Evolutionary conservation across 257 asterid species (phyloP), one percentile per base, ranked within the genome.

Genomic region (Penstemon barbatus): DNA sequence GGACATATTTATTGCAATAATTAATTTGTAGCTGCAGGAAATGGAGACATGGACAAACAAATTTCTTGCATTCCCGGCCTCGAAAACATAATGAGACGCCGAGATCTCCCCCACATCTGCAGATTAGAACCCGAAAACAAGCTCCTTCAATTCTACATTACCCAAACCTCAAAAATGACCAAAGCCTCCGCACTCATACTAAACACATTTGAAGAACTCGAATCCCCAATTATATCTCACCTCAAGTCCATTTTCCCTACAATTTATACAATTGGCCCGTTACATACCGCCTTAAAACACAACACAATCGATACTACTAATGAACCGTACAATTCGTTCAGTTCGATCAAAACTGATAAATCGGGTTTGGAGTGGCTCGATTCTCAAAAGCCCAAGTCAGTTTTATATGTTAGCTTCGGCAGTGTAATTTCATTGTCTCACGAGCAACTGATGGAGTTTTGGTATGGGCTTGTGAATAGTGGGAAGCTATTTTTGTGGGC

Each of bases 31-130:
- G 59, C 71, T 79, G 86, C 71, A 82, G 86, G 69, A 41, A 50
- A 58, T 18, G 75, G 60, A 48, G 87, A 77, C 18, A 42, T 77
- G 65, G 80, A 79, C 25, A 71, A 51, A 57, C 71, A n/a, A 46
- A 62, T 79, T 1, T 5, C 71, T 6, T 65, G 69, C 65, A 72
- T 81, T 58, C 78, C 87, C 4, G 81, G 80, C 37, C 44, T 80
- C 0, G 83, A 81, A 56, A 70, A 70, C 25, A 57, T 76, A 50
- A 9, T 82, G 12, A 60, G 82, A 59, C 72, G 78, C 4, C 65
- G 77, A 19, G 86, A 79, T 77, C 82, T 82, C 73, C 86, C 86
- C 5, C 12, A 18, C 15, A 53, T 79, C 9, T 82, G 84, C 63
- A 71, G 57, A 44, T 59, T 62, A 7, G 65, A 55, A 15, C 74